Conservation (phyloP, 2,329 filamentous ascomycete genomes). For the Cadophora luteo-olivacea region DNA sequence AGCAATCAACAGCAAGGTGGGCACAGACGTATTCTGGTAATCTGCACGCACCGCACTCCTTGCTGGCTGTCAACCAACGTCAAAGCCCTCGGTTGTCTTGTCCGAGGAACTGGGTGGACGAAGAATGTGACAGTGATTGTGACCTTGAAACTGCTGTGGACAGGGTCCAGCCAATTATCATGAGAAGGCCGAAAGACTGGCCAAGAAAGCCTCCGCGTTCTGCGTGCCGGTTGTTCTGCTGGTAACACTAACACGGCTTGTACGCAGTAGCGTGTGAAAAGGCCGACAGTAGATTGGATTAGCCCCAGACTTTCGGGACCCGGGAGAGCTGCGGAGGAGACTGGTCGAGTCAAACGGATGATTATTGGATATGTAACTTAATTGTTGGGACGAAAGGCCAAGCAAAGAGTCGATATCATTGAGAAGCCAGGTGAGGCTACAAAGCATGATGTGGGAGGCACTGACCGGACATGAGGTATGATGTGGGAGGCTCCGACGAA, state of each 20-base stretch:
- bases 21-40: conserved; percentile 5
- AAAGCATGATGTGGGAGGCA: no score
- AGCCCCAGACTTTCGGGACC: conserved; percentile 5
- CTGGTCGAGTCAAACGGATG: conserved; percentile 4
- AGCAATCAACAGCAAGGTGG: background rate
- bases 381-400: conserved; percentile 16
- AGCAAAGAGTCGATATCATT: background rate
- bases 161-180: background rate
- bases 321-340: background rate
- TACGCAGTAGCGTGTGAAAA: conserved; percentile 10
- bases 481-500: background rate
- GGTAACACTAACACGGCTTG: conserved; percentile 15
- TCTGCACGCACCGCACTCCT: background rate
- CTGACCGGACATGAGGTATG: no score
- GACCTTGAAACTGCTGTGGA: background rate
- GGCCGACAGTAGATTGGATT: conserved; percentile 8
- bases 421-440: background rate
- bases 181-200: background rate
- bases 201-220: background rate
- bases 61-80: conserved; percentile 2
- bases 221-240: background rate
- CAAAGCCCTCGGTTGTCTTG: background rate
- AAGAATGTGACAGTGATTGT: background rate
- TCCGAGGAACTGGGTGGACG: no score
- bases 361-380: background rate